These are phyloP conservation scores for Neofusicoccum kwambonambiense DNA, from an alignment of 2,329 filamentous ascomycete species.

Conservation along the genomic window DNA sequence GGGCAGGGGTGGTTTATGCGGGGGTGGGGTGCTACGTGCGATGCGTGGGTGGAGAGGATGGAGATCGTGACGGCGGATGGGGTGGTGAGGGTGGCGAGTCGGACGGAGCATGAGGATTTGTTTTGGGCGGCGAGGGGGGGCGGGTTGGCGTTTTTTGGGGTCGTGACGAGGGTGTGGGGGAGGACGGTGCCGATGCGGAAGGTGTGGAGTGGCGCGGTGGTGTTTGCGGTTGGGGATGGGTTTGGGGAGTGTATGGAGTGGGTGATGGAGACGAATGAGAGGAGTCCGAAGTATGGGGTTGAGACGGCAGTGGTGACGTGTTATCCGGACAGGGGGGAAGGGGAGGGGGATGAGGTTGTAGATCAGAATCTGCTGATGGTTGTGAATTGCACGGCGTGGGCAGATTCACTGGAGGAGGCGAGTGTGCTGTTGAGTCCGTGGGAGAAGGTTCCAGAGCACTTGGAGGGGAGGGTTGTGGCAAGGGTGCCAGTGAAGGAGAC, in stretches of 20 bases:
- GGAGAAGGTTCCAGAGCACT: background rate
- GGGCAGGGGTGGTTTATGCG: constrained; percentile 31
- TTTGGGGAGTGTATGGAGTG: constrained; percentile 18
- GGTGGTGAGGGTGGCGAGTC: constrained; percentile 25
- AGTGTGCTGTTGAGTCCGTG: constrained; percentile 10
- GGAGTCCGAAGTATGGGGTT: constrained; percentile 14
- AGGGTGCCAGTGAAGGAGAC: background rate
- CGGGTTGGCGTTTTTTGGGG: constrained; percentile 30
- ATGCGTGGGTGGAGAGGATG: constrained; percentile 26
- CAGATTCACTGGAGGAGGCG: constrained; percentile 16
- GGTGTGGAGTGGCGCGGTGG: background rate
- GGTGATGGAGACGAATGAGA: constrained; percentile 15
- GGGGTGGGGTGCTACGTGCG: constrained; percentile 28
- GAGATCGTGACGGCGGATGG: constrained; percentile 37
- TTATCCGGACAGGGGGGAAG: constrained; percentile 4
- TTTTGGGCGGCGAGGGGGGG: constrained; percentile 39
- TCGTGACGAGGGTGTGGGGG: constrained; percentile 22
- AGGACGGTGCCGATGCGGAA: constrained; percentile 20
- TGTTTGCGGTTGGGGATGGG: constrained; percentile 5
- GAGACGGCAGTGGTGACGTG: constrained; percentile 13
- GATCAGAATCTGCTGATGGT: background rate
- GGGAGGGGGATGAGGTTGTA: background rate
- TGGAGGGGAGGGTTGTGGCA: background rate
- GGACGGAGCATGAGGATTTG: constrained; percentile 31
- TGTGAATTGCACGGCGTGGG: constrained; percentile 3